phyloP scores from a whole-genome alignment of 1,139 yeast species.

The Protomyces inundatus region DNA sequence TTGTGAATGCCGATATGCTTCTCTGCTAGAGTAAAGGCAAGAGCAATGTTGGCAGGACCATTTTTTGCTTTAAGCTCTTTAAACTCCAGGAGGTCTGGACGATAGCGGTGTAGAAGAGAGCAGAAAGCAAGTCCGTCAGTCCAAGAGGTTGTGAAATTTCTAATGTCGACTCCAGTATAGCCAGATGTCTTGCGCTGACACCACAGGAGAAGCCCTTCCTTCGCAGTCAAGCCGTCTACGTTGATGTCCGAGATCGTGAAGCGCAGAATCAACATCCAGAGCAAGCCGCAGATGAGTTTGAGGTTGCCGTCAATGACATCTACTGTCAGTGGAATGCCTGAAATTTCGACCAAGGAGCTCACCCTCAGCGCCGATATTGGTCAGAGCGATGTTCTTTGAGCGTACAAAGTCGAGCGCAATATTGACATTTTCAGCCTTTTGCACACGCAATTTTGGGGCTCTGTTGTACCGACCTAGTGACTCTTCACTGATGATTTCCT shows the following conservation, averaged over 20 bases:
- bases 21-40: conserved; percentile 44
- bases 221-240: conserved; percentile 44
- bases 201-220: conserved; percentile 46
- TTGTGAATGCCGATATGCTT: conserved; percentile 50
- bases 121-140: conserved; percentile 48
- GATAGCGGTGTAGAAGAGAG: conserved; percentile 45
- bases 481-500: conserved; percentile 42
- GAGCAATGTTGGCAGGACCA: conserved; percentile 38
- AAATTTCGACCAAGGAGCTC: not conserved
- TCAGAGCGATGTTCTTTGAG: conserved; percentile 50
- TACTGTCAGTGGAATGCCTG: not conserved
- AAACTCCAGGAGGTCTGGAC: conserved; percentile 46
- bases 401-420: conserved; percentile 54
- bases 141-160: conserved; percentile 46
- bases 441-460: conserved; percentile 53
- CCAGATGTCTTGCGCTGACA: conserved; percentile 45
- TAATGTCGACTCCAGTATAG: conserved; percentile 42
- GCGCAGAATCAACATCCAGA: conserved; percentile 58
- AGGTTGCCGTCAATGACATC: conserved; percentile 60
- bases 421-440: conserved; percentile 58
- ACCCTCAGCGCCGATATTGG: conserved; percentile 58
- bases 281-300: conserved; percentile 58
- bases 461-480: conserved; percentile 41
- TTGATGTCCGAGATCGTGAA: conserved; percentile 47
- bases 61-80: conserved; percentile 39